Percentiles rank a stretch among this genome's conserved stretches.
Conservation (phyloP, 2,329 filamentous ascomycete genomes). For the Penicillium janthinellum region DNA sequence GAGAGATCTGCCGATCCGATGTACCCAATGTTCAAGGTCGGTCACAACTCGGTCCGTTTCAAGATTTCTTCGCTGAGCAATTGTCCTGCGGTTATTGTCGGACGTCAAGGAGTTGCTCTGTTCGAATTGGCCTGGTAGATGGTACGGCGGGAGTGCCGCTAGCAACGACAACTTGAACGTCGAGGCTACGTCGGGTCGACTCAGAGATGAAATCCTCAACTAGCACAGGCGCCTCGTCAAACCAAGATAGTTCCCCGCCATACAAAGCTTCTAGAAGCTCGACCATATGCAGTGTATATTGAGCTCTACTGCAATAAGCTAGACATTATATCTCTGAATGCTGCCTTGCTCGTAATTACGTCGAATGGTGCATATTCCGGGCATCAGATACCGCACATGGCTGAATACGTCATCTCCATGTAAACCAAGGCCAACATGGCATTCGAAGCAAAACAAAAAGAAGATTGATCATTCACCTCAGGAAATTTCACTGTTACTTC, state of each 20-base stretch:
- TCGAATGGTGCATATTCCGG: neutral
- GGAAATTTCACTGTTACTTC: neutral
- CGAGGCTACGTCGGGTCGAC: neutral
- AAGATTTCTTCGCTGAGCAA: too few relatives aligned
- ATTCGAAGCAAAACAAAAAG: neutral
- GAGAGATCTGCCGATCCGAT: neutral
- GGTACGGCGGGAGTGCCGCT: neutral
- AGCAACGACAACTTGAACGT: neutral
- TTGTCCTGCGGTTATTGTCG: too few relatives aligned
- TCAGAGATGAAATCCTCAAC: too few relatives aligned
- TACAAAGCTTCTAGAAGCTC: neutral
- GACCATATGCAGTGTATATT: neutral
- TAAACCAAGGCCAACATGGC: neutral
- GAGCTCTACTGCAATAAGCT: neutral
- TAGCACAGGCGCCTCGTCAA: neutral
- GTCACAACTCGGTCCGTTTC: too few relatives aligned
- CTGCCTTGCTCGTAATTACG: neutral
- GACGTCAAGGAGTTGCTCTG: neutral
- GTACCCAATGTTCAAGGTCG: neutral
- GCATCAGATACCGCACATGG: neutral
- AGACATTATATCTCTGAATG: neutral
- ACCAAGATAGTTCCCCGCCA: neutral
- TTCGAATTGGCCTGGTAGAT: neutral
- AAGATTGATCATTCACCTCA: neutral
- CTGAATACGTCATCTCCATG: neutral